Conservation (phyloP, 2,329 filamentous ascomycete genomes). For the Cladobotryum protrusum region DNA sequence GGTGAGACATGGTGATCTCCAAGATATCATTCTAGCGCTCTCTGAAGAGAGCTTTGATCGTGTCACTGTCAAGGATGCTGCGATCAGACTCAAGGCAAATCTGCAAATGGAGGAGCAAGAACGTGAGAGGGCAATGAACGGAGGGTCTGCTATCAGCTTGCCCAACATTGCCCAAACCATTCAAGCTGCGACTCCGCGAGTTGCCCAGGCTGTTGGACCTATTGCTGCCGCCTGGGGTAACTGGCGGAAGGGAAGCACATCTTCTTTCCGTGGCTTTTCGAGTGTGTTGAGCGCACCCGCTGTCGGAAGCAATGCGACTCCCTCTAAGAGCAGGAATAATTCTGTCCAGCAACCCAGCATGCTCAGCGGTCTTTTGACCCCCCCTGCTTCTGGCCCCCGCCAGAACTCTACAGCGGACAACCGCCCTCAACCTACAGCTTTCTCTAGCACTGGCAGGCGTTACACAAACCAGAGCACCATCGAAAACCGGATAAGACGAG, state of each 20-base stretch:
- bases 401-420: slow-evolving; percentile 45
- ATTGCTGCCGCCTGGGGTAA: slow-evolving; percentile 91
- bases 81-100: slow-evolving; percentile 88
- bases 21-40: slow-evolving; percentile 81
- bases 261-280: slow-evolving; percentile 42
- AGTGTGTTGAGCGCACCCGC: slow-evolving; percentile 40
- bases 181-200: slow-evolving; percentile 72
- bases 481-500: slow-evolving; percentile 20
- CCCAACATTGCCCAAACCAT: slow-evolving; percentile 74
- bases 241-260: slow-evolving; percentile 70
- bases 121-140: slow-evolving; percentile 75
- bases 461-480: slow-evolving; percentile 41
- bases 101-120: slow-evolving; percentile 98
- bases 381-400: slow-evolving; percentile 70
- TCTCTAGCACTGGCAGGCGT: slow-evolving; percentile 53
- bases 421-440: slow-evolving; percentile 52
- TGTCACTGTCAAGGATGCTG: slow-evolving; percentile 76
- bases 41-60: slow-evolving; percentile 70
- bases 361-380: slow-evolving; percentile 77
- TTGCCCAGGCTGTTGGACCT: slow-evolving; percentile 73
- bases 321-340: slow-evolving; percentile 54
- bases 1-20: slow-evolving; percentile 83
- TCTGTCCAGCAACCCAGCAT: slow-evolving; percentile 51
- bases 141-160: slow-evolving; percentile 59
- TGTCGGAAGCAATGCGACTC: slow-evolving; percentile 43